Percentiles rank a stretch among this genome's conserved stretches.
phyloP scores from a whole-genome alignment of 2,329 filamentous ascomycete genomes.

The Podosphaera fusca region DNA sequence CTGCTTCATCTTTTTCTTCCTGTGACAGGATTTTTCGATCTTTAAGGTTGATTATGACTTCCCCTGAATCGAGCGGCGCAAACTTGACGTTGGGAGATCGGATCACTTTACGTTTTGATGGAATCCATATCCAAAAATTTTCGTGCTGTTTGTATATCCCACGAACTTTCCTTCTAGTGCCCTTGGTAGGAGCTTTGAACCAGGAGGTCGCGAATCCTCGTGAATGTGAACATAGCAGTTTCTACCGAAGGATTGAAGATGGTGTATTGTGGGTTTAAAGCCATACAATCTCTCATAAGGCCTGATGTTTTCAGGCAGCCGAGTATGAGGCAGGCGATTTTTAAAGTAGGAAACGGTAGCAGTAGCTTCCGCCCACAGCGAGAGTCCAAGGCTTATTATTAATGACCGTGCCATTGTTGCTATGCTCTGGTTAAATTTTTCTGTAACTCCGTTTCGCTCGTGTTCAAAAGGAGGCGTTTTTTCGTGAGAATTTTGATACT shows the following conservation, averaged over 20 bases:
- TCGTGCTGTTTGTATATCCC: background rate
- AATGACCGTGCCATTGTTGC: background rate
- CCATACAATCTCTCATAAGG: background rate
- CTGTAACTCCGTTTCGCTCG: background rate
- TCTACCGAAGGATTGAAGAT: no score
- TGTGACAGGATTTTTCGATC: background rate
- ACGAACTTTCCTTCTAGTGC: no score
- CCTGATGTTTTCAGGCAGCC: background rate
- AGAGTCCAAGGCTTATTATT: slow-evolving; percentile 1
- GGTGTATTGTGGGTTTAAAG: no score
- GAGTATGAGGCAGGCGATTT: background rate
- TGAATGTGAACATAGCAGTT: no score
- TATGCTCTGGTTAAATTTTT: background rate
- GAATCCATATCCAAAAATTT: background rate
- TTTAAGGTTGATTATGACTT: background rate
- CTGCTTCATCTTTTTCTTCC: background rate
- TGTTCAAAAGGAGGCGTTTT: background rate
- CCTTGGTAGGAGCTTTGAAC: no score
- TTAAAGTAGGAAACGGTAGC: background rate
- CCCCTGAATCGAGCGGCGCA: background rate
- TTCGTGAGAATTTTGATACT: background rate
- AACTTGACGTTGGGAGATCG: background rate
- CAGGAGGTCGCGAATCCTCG: no score
- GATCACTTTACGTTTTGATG: background rate
- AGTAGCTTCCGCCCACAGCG: background rate